phyloP scores from a whole-genome alignment of 352 stramenopile genomes.

The Globisporangium nagaii region DNA sequence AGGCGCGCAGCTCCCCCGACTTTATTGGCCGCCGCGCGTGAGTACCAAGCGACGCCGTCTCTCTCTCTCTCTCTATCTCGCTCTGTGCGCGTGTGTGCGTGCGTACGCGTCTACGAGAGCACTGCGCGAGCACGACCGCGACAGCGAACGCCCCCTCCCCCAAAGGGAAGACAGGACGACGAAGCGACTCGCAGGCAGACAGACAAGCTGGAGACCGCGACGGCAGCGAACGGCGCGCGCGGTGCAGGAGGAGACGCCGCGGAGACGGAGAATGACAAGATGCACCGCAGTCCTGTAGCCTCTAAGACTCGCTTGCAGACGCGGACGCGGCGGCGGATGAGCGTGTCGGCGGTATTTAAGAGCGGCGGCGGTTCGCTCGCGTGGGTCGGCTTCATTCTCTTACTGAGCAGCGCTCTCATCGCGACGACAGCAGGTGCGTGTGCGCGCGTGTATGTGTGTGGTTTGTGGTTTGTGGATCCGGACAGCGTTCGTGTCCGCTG shows the following conservation, averaged over 20 bases:
- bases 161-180: neutral
- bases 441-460: no score
- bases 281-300: neutral
- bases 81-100: neutral
- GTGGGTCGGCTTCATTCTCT: neutral
- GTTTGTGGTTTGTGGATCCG: no score
- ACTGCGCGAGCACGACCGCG: neutral
- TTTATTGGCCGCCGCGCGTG: neutral
- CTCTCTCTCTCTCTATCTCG: no score
- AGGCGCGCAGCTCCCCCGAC: neutral
- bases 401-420: neutral
- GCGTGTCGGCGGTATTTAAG: neutral
- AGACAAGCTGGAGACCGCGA: conserved; percentile 11
- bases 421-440: conserved; percentile 2
- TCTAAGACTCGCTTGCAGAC: neutral
- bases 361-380: neutral
- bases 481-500: no score
- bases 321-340: neutral
- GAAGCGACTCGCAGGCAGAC: neutral
- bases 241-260: conserved; percentile 4
- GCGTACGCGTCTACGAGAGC: neutral
- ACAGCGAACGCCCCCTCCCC: neutral
- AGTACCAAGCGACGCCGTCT: neutral
- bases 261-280: conserved; percentile 19
- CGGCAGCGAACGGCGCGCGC: neutral